Conservation (phyloP, 2,329 filamentous ascomycete species). For the Diaporthe eres region DNA sequence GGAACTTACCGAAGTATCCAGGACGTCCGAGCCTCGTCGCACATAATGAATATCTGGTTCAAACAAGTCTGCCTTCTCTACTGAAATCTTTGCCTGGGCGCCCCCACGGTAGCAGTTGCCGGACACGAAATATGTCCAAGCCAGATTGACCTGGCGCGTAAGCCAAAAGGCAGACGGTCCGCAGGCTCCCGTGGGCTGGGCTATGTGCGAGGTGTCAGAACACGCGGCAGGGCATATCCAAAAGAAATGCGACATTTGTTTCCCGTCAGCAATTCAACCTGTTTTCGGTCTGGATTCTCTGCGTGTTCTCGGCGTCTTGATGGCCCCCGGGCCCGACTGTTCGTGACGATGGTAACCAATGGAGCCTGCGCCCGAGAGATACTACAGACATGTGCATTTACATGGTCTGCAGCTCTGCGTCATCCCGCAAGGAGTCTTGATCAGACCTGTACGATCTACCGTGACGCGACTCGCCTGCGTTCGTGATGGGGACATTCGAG, state of each 20-base stretch:
- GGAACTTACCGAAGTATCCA: constrained; percentile 17
- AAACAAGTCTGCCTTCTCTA: background rate
- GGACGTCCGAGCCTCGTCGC: constrained; percentile 12
- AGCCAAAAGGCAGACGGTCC: background rate
- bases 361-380: background rate
- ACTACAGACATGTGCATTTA: constrained; percentile 11
- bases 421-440: constrained; percentile 8
- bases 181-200: constrained; percentile 5
- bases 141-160: background rate
- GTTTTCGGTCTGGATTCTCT: background rate
- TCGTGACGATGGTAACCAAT: background rate
- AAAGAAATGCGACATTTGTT: background rate
- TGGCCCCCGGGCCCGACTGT: background rate
- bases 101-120: background rate
- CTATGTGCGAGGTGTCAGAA: background rate
- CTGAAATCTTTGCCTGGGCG: background rate
- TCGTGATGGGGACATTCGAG: constrained; percentile 26
- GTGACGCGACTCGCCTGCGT: constrained; percentile 24
- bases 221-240: background rate
- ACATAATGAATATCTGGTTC: background rate
- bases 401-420: constrained; percentile 20
- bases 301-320: background rate
- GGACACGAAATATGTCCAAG: background rate
- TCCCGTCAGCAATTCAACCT: background rate
- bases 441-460: constrained; percentile 25